Base-by-base conservation (phyloP, 1,284 basidiomycete species). In the Ceratobasidium sp. region DNA sequence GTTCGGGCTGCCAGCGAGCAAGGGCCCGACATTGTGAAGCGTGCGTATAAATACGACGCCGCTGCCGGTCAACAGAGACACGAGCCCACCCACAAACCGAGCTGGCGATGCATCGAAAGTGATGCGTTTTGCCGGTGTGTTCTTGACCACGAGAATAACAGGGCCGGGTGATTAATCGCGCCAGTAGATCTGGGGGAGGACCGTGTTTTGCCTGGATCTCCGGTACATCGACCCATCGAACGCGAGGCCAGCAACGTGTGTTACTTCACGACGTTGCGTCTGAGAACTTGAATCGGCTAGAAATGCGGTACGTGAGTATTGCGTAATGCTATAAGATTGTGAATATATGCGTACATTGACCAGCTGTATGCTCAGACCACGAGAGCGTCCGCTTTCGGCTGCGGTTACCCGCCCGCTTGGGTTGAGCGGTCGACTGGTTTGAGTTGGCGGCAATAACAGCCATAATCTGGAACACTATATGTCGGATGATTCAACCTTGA, bases 51-150 rank as follows among this genome's bases (percentile, higher is more conserved):
- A 58, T 58, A 6, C 55, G 55, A 36, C 4, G 32, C 16, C 26
- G 55, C 55, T 58, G 55, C 3, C 55, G 55, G 30, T 58, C 32
- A 18, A 21, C 18, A 18, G 10, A 30, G 26, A 18, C 30, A 28
- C 36, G 32, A 8, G 12, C 30, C 55, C 55, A 58, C 18, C 55
- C 55, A 23, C 32, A 58, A 9, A 58, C 55, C 30, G 55, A 36
- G 36, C 55, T 58, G 32, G 55, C 55, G 23, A 58, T 39, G 21
- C 55, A 58, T 36, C 55, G 55, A 23, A 28, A 58, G 32, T 34
- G 30, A 23, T 28, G 55, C 10, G n/a, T 36, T 16, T 23, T 4
- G 21, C 30, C 12, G 9, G 10, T 21, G 10, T 21, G 36, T 32
- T 58, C 32, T 18, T 39, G 30, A 14, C 55, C 55, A 18, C 28